Base-by-base conservation (phyloP, 106 monocot genomes). In the Apostasia shenzhenica region DNA sequence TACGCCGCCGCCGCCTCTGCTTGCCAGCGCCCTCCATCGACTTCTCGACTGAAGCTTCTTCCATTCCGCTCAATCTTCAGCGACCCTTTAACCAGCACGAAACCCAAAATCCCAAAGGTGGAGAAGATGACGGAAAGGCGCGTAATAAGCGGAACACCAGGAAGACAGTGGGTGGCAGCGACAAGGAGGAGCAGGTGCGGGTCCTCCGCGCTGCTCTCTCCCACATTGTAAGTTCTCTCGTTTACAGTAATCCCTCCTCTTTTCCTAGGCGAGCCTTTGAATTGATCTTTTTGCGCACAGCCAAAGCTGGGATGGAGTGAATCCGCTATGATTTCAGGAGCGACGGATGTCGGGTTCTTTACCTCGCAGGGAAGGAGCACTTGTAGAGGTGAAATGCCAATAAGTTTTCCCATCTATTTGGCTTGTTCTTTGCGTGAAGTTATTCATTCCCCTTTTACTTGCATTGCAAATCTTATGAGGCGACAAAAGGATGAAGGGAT, bases 311-410 rank as follows among this genome's bases (percentile, higher is more conserved):
- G 90, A 71, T 90, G 86, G 90, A 79, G 76, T 58, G 86, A 86
- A 63, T 76, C 82, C 43, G 81, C 85, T 9, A 68, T 86, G 87
- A 85, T 99, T 10, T 76, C 77, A 7, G 92, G 92, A 53, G 95
- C 95, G 26, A 93, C 85, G 75, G 85, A 94, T 57, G 85, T 75
- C 2, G 91, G 90, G 12, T 55, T 94, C n/a, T 91, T 87, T 2
- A 90, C 94, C 39, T 85, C 91, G 75, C 81, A n/a, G n/a, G n/a
- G n/a, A n/a, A n/a, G n/a, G n/a, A n/a, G n/a, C n/a, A 9, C 80
- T 87, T 12, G 72, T 87, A 48, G 87, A 87, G 83, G 83, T 83
- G 55, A 40, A 44, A 46, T 38, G 37, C 2, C 3, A 41, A 10
- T 48, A 26, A 26, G 26, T 26, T 26, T 26, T 2, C 38, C 54